phyloP scores from a whole-genome alignment of 805 yeast species.

The Candida golubevii region DNA sequence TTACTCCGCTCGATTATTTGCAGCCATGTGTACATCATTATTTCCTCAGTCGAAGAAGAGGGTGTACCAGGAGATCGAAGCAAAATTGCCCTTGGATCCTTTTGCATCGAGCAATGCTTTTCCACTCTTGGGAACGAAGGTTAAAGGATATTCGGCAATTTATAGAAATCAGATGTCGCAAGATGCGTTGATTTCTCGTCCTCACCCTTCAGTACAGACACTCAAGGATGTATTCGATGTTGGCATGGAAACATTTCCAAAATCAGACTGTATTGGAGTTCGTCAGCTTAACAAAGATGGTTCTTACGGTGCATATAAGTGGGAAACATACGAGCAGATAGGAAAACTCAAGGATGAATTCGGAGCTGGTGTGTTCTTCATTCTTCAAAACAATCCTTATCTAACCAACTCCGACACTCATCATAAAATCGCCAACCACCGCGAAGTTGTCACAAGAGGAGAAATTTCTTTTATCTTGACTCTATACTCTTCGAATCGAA shows the following conservation, averaged over 20 bases:
- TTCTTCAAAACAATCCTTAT: constrained; percentile 28
- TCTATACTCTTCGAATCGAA: constrained; percentile 31
- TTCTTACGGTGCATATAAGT: constrained; percentile 9
- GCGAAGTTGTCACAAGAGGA: constrained; percentile 11
- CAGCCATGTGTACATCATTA: constrained; percentile 4
- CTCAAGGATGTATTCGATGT: constrained; percentile 10
- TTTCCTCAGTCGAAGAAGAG: constrained; percentile 7
- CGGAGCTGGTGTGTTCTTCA: constrained; percentile 16
- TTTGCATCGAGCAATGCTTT: constrained; percentile 6
- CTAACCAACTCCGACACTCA: constrained; percentile 24
- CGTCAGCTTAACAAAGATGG: constrained; percentile 9
- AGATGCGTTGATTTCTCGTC: constrained; percentile 9
- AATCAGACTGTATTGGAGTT: constrained; percentile 10
- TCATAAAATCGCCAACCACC: constrained; percentile 19
- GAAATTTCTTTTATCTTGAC: constrained; percentile 31
- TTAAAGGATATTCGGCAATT: constrained; percentile 13
- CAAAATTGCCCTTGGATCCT: constrained; percentile 8
- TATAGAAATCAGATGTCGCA: constrained; percentile 13
- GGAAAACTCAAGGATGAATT: constrained; percentile 5
- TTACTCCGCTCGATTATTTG: background rate
- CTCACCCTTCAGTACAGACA: constrained; percentile 14
- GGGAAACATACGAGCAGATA: constrained; percentile 10
- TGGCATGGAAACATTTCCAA: constrained; percentile 5
- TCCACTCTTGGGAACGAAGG: constrained; percentile 12
- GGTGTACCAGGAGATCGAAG: constrained; percentile 4